Conservation (phyloP, 2,329 filamentous ascomycete species). For the Hypomyces perniciosus region DNA sequence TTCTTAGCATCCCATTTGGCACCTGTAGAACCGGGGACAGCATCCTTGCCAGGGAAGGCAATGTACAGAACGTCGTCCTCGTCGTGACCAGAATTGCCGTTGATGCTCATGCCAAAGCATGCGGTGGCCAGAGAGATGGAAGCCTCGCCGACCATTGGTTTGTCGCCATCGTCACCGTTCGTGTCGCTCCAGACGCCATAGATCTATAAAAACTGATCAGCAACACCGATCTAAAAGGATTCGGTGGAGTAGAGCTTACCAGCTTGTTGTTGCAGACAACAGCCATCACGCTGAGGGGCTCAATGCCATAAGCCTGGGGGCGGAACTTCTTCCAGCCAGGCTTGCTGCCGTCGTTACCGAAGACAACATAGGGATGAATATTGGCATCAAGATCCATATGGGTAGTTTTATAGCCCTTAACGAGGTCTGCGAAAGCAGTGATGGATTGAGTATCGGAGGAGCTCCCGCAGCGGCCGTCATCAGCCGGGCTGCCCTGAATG, state of each 20-base stretch:
- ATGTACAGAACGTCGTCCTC: conserved; percentile 56
- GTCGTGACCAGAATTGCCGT: conserved; percentile 50
- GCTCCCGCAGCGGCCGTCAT: conserved; percentile 39
- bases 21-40: conserved; percentile 47
- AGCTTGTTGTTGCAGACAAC: conserved; percentile 47
- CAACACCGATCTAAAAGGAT: neutral
- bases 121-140: conserved; percentile 52
- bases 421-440: conserved; percentile 40
- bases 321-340: conserved; percentile 32
- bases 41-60: conserved; percentile 50
- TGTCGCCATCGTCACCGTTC: conserved; percentile 46
- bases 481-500: conserved; percentile 32
- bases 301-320: conserved; percentile 36
- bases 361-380: conserved; percentile 47
- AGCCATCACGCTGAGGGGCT: conserved; percentile 49
- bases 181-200: conserved; percentile 59
- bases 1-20: conserved; percentile 50
- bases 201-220: conserved; percentile 26
- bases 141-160: conserved; percentile 49
- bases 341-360: conserved; percentile 40
- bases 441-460: conserved; percentile 39
- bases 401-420: conserved; percentile 32
- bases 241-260: conserved; percentile 20
- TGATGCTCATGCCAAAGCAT: conserved; percentile 49
- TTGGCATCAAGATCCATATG: conserved; percentile 43